Evolutionary conservation across 2,329 filamentous ascomycete genomes (phyloP), one percentile per base, ranked within the genome.

Genomic region (Aphanocladium album): DNA sequence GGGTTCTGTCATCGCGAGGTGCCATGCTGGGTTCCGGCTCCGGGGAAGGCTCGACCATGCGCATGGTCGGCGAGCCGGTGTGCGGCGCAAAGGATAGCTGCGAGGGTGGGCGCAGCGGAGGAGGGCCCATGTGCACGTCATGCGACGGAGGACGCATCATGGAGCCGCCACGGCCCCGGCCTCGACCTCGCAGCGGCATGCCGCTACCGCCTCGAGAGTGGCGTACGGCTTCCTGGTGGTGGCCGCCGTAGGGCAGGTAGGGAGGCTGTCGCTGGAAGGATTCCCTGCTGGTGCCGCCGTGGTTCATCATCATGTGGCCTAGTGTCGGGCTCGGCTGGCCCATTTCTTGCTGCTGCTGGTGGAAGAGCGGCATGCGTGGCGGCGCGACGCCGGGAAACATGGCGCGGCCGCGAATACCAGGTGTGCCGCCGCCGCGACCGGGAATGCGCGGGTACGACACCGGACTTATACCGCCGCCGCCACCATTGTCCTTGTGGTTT

Each of bases 281-380:
- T 2, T 23, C 47, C 52, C 17, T 49, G 27, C 47, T 57, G 47
- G 11, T 63, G 66, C 39, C 62, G 57, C 19, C 60, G 63, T 37
- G 57, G 66, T 16, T 70, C 49, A 71, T 67, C 35, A 68, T 63
- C 12, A 25, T 35, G n/a, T 7, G 17, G 3, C 76, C 77, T 17
- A 79, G 67, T 1, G 77, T 79, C 12, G 77, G 77, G 54, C 76
- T 79, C 8, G 76, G 74, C 57, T 78, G 76, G 6, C 73, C 75
- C 69, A 5, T 75, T 72, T 14, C 19, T 5, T 52, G 39, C 5
- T 71, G 71, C n/a, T n/a, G 23, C 68, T 69, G 16, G 72, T 67
- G 39, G 73, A 4, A 35, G 21, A n/a, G 66, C 4, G 71, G 71
- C 30, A 71, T 66, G 12, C 67, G 69, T 1, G 72, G 71, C n/a